Conservation (phyloP, 2,329 filamentous ascomycete genomes). For the Alternaria postmessia region DNA sequence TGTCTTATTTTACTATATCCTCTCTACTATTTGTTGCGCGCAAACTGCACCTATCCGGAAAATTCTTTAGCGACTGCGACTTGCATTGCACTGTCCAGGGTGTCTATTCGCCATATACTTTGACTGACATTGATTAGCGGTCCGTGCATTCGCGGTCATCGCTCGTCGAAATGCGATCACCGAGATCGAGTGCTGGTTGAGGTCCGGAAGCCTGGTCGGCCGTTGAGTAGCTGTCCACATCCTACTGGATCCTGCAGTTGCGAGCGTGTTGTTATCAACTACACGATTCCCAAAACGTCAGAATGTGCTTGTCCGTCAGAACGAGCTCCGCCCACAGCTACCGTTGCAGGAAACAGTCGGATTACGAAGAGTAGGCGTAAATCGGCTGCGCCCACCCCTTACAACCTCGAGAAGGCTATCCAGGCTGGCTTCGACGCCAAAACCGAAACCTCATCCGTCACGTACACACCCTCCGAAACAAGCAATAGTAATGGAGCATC, state of each 20-base stretch:
- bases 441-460: constrained; percentile 44
- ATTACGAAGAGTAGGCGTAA: constrained; percentile 47
- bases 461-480: constrained; percentile 44
- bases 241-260: constrained; percentile 69
- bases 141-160: constrained; percentile 78
- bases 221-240: constrained; percentile 74
- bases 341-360: constrained; percentile 36
- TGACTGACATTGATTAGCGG: constrained; percentile 58
- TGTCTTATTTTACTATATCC: neutral
- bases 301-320: constrained; percentile 51
- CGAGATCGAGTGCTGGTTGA: constrained; percentile 73
- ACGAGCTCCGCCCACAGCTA: constrained; percentile 31
- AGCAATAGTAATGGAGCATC: constrained; percentile 46
- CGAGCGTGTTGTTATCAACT: constrained; percentile 65
- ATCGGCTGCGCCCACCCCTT: constrained; percentile 37
- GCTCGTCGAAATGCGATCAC: constrained; percentile 78
- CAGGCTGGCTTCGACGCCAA: constrained; percentile 43
- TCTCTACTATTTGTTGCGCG: neutral
- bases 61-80: neutral
- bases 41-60: neutral
- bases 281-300: constrained; percentile 53
- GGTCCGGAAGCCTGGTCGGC: constrained; percentile 75
- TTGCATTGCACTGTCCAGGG: neutral
- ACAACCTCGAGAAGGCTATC: constrained; percentile 46
- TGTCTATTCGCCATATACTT: constrained; percentile 2